Base-by-base conservation (phyloP, 1,284 basidiomycete genomes). In the Psilocybe mexicana region DNA sequence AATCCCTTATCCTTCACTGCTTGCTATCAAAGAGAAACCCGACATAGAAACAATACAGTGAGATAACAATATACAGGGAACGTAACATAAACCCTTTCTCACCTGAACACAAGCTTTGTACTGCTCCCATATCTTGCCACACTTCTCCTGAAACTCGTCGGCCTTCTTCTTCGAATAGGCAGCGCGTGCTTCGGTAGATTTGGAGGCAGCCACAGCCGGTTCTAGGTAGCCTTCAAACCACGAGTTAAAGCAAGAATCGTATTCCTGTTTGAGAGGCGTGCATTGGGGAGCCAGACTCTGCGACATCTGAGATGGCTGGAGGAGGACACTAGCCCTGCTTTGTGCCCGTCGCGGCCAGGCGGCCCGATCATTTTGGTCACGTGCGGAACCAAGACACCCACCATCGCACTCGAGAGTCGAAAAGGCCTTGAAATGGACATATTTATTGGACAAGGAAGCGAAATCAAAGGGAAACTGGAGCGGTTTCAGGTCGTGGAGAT, bases 161-260 rank as follows among this genome's bases (percentile, higher is more conserved):
- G 90, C 92, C 72, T 86, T 90, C 59, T 76, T 69, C 72, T 66
- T 78, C 59, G 70, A 79, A 69, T 82, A 81, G 52, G 73, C 75
- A 23, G 75, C 70, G 33, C 83, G 59, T 3, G 54, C 71, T 54
- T 80, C 76, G 7, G 68, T 58, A 67, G 75, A 63, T 10, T 70
- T 69, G 63, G 64, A 74, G 46, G 65, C 74, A 46, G 68, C 74
- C 7, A 89, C 77, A 8, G 86, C 83, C 10, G 93, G 93, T 68
- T 93, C 90, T 35, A 98, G 85, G 70, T 97, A 98, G 24, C 92
- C 92, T 70, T 95, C 93, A 68, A 98, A 95, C 96, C 95, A 98
- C 6, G 88, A 85, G 70, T 97, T 96, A 79, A 98, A 98, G 79
- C 96, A 98, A 0, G 88, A 77, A 73, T 98, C 95, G 72, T 97